These are phyloP conservation scores for Colletotrichum tofieldiae DNA, from an alignment of 2,329 filamentous ascomycete species.

Conservation along the genomic window DNA sequence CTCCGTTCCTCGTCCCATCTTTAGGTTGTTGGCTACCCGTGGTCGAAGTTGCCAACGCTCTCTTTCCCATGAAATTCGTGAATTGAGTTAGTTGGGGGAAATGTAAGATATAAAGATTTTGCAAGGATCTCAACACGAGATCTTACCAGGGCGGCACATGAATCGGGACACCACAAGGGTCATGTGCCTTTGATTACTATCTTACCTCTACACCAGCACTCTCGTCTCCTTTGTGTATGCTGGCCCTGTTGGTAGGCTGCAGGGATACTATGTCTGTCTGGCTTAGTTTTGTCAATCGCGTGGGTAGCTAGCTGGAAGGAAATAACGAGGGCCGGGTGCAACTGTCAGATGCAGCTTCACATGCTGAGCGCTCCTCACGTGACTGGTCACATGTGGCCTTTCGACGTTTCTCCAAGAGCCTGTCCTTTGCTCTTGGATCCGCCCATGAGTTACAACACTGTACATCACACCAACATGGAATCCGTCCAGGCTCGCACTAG, in stretches of 20 bases:
- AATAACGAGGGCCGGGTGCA: neutral
- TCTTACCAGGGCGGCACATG: neutral
- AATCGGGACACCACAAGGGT: neutral
- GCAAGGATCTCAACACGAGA: neutral
- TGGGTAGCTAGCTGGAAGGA: too few species aligned
- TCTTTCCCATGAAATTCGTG: neutral
- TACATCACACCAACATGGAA: neutral
- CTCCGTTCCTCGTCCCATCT: conserved; percentile 5
- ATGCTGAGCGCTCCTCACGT: neutral
- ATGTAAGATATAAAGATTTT: neutral
- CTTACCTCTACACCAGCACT: neutral
- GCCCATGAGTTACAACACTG: too few species aligned
- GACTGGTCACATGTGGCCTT: neutral
- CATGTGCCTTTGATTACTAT: neutral
- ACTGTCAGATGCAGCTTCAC: neutral
- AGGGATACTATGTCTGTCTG: too few species aligned
- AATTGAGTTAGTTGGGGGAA: neutral
- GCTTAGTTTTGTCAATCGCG: too few species aligned
- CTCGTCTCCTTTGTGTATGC: too few species aligned
- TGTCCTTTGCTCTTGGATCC: neutral
- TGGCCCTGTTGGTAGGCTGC: too few species aligned
- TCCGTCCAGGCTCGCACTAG: neutral
- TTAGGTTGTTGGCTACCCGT: too few species aligned
- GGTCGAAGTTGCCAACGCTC: neutral
- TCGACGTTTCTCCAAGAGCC: neutral